phyloP scores from a whole-genome alignment of 1,284 basidiomycete genomes.

The Rhodotorula sp. region DNA sequence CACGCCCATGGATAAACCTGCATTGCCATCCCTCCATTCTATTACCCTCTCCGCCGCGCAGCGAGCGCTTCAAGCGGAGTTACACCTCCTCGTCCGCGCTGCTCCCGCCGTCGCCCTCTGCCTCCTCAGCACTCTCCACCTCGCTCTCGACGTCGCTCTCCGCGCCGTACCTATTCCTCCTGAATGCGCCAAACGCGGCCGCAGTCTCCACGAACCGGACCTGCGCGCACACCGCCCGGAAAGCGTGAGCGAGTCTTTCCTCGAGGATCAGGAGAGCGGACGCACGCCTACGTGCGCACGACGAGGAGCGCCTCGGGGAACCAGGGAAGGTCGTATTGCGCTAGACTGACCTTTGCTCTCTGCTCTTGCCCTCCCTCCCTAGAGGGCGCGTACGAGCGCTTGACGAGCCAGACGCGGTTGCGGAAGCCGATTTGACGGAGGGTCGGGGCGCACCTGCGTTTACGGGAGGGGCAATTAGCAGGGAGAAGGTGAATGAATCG shows the following conservation, averaged over 20 bases:
- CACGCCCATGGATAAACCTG: neutral
- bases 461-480: no score
- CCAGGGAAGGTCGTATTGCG: conserved; percentile 31
- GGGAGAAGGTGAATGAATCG: neutral
- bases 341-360: conserved; percentile 29
- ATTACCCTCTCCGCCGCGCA: neutral
- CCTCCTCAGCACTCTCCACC: conserved; percentile 7
- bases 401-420: conserved; percentile 42
- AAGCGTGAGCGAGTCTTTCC: no score
- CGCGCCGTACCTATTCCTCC: conserved; percentile 35
- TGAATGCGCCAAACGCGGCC: conserved; percentile 41
- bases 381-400: conserved; percentile 4
- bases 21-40: neutral
- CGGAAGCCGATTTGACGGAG: conserved; percentile 40
- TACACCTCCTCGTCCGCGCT: neutral
- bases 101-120: neutral
- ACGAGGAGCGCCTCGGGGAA: conserved; percentile 42
- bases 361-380: neutral
- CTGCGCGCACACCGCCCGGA: neutral
- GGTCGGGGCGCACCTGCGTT: conserved; percentile 22
- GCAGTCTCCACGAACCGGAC: conserved; percentile 33
- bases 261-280: no score
- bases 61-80: no score
- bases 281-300: conserved; percentile 27
- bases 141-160: conserved; percentile 35